Conservation (phyloP, 148 eudicot species). For the Chenopodium berlandieri region DNA sequence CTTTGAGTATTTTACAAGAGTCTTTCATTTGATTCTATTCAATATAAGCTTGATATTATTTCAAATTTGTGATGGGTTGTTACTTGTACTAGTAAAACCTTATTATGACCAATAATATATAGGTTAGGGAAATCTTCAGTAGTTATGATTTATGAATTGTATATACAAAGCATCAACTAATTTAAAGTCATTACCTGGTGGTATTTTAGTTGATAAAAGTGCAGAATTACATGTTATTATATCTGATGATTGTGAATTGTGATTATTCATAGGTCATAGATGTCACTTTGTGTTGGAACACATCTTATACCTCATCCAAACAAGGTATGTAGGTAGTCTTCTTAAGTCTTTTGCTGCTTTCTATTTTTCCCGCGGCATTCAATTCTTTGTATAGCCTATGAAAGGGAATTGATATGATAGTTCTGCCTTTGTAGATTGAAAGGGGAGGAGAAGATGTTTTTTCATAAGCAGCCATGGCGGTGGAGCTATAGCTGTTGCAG, state of each 20-base stretch:
- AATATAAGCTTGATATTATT: background rate
- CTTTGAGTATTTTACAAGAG: background rate
- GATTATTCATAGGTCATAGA: constrained; percentile 39
- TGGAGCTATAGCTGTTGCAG: constrained; percentile 88
- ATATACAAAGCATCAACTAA: too few relatives aligned
- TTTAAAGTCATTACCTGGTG: too few relatives aligned
- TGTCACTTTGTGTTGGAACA: constrained; percentile 67
- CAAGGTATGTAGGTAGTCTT: constrained; percentile 44
- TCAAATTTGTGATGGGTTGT: background rate
- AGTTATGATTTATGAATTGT: too few relatives aligned
- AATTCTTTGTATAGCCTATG: background rate
- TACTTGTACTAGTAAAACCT: too few relatives aligned
- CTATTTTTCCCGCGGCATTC: too few relatives aligned
- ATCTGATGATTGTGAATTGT: constrained; percentile 3
- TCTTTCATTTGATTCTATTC: background rate
- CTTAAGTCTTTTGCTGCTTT: background rate
- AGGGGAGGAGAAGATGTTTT: constrained; percentile 95
- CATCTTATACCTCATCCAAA: constrained; percentile 89
- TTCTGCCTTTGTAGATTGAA: constrained; percentile 56
- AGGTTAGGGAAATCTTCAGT: too few relatives aligned
- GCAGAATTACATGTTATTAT: background rate
- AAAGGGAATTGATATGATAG: background rate
- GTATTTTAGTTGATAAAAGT: background rate
- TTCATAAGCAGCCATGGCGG: constrained; percentile 66
- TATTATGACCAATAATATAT: too few relatives aligned